Conservation (phyloP, 768 basidiomycete genomes). For the Termitomyces sp. region DNA sequence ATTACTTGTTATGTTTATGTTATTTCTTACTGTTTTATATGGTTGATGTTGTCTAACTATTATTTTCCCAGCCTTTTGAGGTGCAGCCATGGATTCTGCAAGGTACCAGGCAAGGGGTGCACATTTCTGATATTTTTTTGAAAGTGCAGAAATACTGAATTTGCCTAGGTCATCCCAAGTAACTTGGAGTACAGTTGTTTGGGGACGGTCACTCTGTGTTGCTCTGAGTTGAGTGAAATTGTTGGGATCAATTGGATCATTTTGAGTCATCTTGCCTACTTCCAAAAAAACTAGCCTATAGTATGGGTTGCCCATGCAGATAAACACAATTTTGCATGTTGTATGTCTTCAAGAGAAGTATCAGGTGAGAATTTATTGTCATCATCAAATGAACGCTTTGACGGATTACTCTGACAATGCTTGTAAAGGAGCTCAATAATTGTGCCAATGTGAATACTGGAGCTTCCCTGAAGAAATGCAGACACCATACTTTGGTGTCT, state of each 20-base stretch:
- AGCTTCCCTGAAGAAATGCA: slow-evolving; percentile 14
- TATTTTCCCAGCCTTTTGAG: slow-evolving; percentile 8
- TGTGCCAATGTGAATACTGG: slow-evolving; percentile 9
- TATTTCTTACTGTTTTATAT: slow-evolving; percentile 15
- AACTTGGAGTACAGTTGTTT: slow-evolving; percentile 6
- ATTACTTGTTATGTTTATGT: not conserved
- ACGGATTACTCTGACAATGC: slow-evolving; percentile 9
- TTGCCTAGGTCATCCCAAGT: slow-evolving; percentile 14
- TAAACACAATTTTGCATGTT: not conserved
- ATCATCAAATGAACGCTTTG: not conserved
- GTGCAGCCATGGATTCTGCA: slow-evolving; percentile 18
- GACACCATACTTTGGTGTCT: slow-evolving; percentile 2
- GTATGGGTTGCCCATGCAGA: not conserved
- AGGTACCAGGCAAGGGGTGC: slow-evolving; percentile 15
- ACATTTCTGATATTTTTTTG: slow-evolving; percentile 9
- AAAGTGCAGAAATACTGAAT: slow-evolving; percentile 13
- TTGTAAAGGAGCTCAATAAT: slow-evolving; percentile 17
- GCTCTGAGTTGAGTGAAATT: not conserved
- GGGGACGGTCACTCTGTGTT: not conserved
- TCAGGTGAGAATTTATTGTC: not conserved
- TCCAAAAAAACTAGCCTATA: not conserved
- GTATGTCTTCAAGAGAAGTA: not conserved
- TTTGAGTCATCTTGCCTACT: not conserved
- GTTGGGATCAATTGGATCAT: not conserved
- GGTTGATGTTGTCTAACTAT: slow-evolving; percentile 16